Evolutionary conservation across 257 asterid genomes (phyloP).

Genomic region (Salvia splendens): DNA sequence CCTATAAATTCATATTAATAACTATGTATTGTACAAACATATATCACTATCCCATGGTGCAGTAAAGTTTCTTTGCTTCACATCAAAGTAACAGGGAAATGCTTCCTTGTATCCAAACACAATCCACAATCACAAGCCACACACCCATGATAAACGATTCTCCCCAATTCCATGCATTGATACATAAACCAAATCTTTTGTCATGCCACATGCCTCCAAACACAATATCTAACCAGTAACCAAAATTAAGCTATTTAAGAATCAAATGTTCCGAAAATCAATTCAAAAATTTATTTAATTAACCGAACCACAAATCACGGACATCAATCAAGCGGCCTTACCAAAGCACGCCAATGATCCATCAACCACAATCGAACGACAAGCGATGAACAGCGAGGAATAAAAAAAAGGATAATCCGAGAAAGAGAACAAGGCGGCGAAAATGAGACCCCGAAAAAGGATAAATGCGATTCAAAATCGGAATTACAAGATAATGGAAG

Average conservation of each 20-base stretch:
- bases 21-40: not conserved
- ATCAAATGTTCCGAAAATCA: conserved; percentile 27
- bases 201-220: conserved; percentile 8
- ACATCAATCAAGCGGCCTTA: conserved; percentile 15
- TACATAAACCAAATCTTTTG: not conserved
- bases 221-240: conserved; percentile 3
- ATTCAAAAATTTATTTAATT: not conserved
- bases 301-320: conserved; percentile 8
- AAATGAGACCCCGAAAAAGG: conserved; percentile 28
- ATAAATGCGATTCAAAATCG: conserved; percentile 22
- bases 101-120: conserved; percentile 1
- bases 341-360: conserved; percentile 44
- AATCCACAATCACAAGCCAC: conserved; percentile 17
- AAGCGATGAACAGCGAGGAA: not conserved
- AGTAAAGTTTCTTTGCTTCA: not conserved
- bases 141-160: conserved; percentile 3
- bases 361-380: conserved; percentile 18
- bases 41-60: conserved; percentile 25
- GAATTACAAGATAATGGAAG: conserved; percentile 33
- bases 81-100: not conserved
- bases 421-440: conserved; percentile 28
- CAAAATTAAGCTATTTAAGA: conserved; percentile 2
- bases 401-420: not conserved
- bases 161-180: conserved; percentile 17
- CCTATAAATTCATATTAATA: not conserved